phyloP scores from a whole-genome alignment of 2,329 filamentous ascomycete genomes.

The Parasarocladium wereldwijsianum region DNA sequence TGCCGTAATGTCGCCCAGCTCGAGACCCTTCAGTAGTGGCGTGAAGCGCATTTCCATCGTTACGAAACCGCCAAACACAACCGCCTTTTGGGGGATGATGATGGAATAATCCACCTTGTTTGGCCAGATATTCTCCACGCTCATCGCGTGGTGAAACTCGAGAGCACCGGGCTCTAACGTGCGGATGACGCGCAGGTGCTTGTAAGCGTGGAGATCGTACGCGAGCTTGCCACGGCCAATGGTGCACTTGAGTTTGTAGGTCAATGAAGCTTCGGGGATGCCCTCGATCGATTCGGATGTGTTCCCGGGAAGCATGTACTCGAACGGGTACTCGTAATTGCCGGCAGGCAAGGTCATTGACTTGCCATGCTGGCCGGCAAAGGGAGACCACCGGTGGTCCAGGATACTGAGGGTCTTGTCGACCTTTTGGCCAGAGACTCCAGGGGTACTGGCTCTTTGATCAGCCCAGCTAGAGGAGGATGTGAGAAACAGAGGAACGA shows the following conservation, averaged over 20 bases:
- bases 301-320: slow-evolving; percentile 55
- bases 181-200: slow-evolving; percentile 63
- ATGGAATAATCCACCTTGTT: slow-evolving; percentile 97
- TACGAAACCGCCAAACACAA: slow-evolving; percentile 82
- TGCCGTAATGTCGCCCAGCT: slow-evolving; percentile 68
- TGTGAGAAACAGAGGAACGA: slow-evolving; percentile 1
- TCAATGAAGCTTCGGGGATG: slow-evolving; percentile 69
- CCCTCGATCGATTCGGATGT: slow-evolving; percentile 84
- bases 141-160: slow-evolving; percentile 77
- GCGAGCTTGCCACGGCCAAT: slow-evolving; percentile 76
- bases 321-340: slow-evolving; percentile 77
- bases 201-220: slow-evolving; percentile 71
- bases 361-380: slow-evolving; percentile 41
- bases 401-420: slow-evolving; percentile 47
- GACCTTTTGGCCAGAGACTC: slow-evolving; percentile 42
- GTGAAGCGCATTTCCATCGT: slow-evolving; percentile 76
- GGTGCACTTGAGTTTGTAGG: slow-evolving; percentile 83
- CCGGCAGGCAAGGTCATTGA: slow-evolving; percentile 49
- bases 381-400: slow-evolving; percentile 54
- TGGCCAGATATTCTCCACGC: slow-evolving; percentile 93
- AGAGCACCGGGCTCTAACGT: slow-evolving; percentile 63
- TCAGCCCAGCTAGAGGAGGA: slow-evolving; percentile 3
- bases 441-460: slow-evolving; percentile 31
- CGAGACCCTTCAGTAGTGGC: slow-evolving; percentile 76
- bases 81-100: slow-evolving; percentile 81